Conservation (phyloP, 805 yeast species). For the Torulaspora quercuum region DNA sequence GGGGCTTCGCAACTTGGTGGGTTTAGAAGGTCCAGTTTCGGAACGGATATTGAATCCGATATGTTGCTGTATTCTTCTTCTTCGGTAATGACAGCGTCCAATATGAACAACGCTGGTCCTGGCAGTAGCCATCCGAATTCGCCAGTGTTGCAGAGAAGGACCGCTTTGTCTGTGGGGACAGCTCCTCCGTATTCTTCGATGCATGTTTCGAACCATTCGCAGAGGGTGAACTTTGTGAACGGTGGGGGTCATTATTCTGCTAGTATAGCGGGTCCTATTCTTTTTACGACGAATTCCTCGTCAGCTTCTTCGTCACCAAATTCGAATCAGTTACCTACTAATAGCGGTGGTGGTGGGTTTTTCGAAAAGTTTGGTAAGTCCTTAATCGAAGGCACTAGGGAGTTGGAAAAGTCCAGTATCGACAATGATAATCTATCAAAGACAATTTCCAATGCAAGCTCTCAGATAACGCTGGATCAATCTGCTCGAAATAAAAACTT, state of each 20-base stretch:
- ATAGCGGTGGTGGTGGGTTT: constrained; percentile 26
- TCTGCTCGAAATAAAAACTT: neutral
- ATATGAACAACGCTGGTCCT: too few species aligned
- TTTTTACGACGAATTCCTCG: constrained; percentile 9
- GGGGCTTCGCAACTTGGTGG: constrained; percentile 28
- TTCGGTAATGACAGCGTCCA: constrained; percentile 4
- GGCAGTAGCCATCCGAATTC: constrained; percentile 16
- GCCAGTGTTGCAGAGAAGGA: constrained; percentile 24
- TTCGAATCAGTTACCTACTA: constrained; percentile 2
- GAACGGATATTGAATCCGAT: constrained; percentile 27
- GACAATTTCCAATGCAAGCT: neutral
- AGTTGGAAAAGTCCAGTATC: constrained; percentile 26
- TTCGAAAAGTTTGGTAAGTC: constrained; percentile 37
- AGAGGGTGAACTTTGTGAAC: constrained; percentile 20
- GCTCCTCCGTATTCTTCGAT: constrained; percentile 27
- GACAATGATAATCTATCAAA: neutral
- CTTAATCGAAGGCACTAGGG: constrained; percentile 36
- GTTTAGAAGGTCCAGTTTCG: constrained; percentile 33
- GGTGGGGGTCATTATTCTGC: constrained; percentile 26
- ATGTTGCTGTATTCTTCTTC: constrained; percentile 10
- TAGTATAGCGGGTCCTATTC: constrained; percentile 26
- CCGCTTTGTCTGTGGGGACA: constrained; percentile 35
- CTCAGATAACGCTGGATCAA: constrained; percentile 4
- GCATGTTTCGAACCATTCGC: constrained; percentile 3
- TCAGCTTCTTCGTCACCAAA: constrained; percentile 1